phyloP scores from a whole-genome alignment of 2,329 filamentous ascomycete genomes.

The Verticillium dahliae region DNA sequence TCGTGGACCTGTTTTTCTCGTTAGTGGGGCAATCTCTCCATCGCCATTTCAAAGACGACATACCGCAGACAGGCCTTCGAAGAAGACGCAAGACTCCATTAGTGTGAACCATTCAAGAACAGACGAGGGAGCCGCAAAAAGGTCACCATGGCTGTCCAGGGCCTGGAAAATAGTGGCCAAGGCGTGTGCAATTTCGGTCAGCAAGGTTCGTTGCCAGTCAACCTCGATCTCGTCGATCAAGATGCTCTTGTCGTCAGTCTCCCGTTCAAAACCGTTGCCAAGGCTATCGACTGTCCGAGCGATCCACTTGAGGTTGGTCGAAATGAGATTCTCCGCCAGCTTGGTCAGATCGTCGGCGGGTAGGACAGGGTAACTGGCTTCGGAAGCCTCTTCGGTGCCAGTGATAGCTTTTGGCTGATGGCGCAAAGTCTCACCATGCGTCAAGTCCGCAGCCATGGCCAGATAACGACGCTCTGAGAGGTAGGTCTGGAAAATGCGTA shows the following conservation, averaged over 20 bases:
- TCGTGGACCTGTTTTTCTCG: constrained; percentile 24
- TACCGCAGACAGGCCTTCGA: constrained; percentile 56
- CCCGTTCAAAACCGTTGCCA: constrained; percentile 40
- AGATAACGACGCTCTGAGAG: constrained; percentile 65
- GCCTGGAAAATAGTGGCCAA: constrained; percentile 69
- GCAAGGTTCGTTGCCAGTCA: constrained; percentile 55
- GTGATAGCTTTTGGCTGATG: not conserved
- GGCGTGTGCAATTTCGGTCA: constrained; percentile 67
- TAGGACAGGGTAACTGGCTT: not conserved
- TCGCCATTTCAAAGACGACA: no score
- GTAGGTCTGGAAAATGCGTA: constrained; percentile 65
- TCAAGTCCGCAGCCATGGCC: constrained; percentile 54
- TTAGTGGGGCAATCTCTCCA: not conserved
- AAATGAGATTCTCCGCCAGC: constrained; percentile 36
- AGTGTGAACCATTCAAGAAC: constrained; percentile 70
- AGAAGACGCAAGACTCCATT: constrained; percentile 61
- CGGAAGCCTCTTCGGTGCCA: not conserved
- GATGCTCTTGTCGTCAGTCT: constrained; percentile 41
- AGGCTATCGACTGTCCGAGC: constrained; percentile 42
- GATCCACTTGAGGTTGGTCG: constrained; percentile 41
- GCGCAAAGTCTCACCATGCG: constrained; percentile 22
- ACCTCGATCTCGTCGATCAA: constrained; percentile 46
- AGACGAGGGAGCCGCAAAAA: constrained; percentile 50
- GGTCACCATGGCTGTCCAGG: constrained; percentile 48
- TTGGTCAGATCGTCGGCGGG: constrained; percentile 10